Base-by-base conservation (phyloP, 768 basidiomycete genomes). In the Tephrocybe sp. region DNA sequence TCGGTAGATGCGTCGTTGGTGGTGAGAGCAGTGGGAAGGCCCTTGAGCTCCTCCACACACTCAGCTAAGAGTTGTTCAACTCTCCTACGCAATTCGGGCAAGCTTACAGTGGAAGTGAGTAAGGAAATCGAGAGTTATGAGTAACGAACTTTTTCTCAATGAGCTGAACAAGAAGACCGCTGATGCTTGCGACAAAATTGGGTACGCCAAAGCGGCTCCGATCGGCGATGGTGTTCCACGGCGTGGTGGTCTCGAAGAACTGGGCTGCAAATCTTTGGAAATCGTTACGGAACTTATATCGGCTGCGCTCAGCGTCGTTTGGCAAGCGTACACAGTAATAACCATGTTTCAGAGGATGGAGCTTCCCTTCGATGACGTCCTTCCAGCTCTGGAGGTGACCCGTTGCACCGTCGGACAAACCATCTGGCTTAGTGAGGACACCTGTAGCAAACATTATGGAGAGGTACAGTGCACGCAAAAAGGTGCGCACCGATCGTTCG, bases 391-490 rank as follows among this genome's bases (percentile, higher is more conserved):
- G 40, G 14, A 68, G 75, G 39, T 71, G 39, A 36, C 74, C 68
- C 3, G 62, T 72, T 3, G 76, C 69, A 9, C 82, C 83, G 0
- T 55, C 37, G 0, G 67, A 61, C 1, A 90, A 64, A 3, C 64
- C 71, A 55, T 90, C 88, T 0, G 85, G 82, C 57, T 90, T 89
- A 0, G 88, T 90, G 9, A 88, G 72, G 1, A 90, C 77, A 4
- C 83, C 86, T 88, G 38, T 20, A 39, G n/a, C 3, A 39, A 6
- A 9, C 20, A 20, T 9, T 6, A 9, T 7, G 38, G 20, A 39
- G 11, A 11, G 11, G 11, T 30, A 5, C 11, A 11, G 28, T 30
- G 4, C 38, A 12, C 18, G 18, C 12, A 28, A 18, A 45, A 38
- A 21, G 0, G n/a, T 30, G 53, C 63, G 17, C 45, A 80, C 87